Percentiles rank a stretch among this genome's conserved stretches.
These are phyloP conservation scores for Daldinia eschscholtzii DNA, from an alignment of 2,329 filamentous ascomycete species.

Conservation along the genomic window DNA sequence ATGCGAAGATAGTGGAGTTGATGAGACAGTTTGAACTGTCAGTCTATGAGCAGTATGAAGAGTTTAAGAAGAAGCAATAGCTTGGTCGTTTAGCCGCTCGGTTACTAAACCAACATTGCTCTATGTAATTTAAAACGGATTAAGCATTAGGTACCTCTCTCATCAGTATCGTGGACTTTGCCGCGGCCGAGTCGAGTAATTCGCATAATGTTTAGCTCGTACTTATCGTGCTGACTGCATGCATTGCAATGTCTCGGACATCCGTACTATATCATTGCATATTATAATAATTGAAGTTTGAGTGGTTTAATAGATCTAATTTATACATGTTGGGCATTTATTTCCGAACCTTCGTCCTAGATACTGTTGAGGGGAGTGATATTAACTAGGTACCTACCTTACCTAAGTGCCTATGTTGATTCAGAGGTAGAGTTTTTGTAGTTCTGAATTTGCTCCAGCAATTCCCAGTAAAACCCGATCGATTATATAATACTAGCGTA, in stretches of 20 bases:
- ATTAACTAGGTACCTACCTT: too few species aligned
- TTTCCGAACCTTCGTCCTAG: not conserved
- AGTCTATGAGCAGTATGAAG: slow-evolving; percentile 34
- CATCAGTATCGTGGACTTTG: not conserved
- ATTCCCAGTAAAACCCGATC: too few species aligned
- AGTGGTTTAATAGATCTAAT: not conserved
- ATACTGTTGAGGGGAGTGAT: not conserved
- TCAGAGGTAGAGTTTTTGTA: too few species aligned
- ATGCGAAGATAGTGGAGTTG: slow-evolving; percentile 18
- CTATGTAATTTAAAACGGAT: not conserved
- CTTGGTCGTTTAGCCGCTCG: not conserved
- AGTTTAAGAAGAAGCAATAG: slow-evolving; percentile 29
- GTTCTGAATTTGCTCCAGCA: too few species aligned
- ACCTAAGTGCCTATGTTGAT: too few species aligned
- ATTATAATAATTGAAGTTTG: not conserved
- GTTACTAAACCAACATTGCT: not conserved
- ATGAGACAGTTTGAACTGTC: slow-evolving; percentile 25
- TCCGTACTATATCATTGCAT: not conserved
- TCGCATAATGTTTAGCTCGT: not conserved
- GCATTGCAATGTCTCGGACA: not conserved
- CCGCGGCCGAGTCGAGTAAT: not conserved
- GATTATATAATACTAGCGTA: too few species aligned
- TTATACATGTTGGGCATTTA: not conserved
- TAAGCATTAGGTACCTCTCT: not conserved
- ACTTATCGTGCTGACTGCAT: slow-evolving; percentile 1